Base-by-base conservation (phyloP, 768 basidiomycete genomes). In the Calocybe cyanea region DNA sequence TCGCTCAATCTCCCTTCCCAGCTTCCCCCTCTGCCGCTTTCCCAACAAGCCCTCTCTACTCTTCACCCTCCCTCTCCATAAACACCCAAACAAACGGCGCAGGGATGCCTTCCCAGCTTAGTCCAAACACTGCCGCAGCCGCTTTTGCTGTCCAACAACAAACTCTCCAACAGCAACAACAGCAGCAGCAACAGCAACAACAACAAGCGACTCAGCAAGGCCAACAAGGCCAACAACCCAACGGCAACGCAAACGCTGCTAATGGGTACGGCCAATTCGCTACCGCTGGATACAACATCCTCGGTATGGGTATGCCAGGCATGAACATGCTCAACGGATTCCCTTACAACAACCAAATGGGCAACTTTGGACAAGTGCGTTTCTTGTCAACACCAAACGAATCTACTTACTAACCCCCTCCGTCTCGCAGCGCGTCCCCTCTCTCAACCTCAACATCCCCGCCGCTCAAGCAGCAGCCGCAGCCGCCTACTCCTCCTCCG, bases 241-340 rank as follows among this genome's bases (percentile, higher is more conserved):
- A 80, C 52, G 74, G 66, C 19, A 70, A 62, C 46, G 66, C 71
- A 14, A 28, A 28, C 25, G 25, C n/a, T n/a, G n/a, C 25, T 28
- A 28, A 28, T 28, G 25, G 25, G 6, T 86, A 85, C 54, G 72
- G 69, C 46, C 71, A 70, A 46, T 85, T 86, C 55, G 77, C 73
- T 50, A n/a, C n/a, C n/a, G n/a, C 73, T 50, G 81, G 78, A 6
- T 87, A 88, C 63, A 83, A 75, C 50, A 86, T 90, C 82, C 73
- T 87, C 25, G 83, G 83, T 18, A 89, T 90, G 85, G 85, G 85
- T 40, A 72, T 89, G 55, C 85, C 85, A 7, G 76, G 71, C 44
- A 83, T 89, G 70, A 78, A 76, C 45, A 81, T 88, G 73, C 70
- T 87, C 52, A 76, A 77, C 32, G 80, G 75, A 21, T 89, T 88